Evolutionary conservation across 2,329 filamentous ascomycete genomes (phyloP).

Genomic region (Aspergillus fructus): DNA sequence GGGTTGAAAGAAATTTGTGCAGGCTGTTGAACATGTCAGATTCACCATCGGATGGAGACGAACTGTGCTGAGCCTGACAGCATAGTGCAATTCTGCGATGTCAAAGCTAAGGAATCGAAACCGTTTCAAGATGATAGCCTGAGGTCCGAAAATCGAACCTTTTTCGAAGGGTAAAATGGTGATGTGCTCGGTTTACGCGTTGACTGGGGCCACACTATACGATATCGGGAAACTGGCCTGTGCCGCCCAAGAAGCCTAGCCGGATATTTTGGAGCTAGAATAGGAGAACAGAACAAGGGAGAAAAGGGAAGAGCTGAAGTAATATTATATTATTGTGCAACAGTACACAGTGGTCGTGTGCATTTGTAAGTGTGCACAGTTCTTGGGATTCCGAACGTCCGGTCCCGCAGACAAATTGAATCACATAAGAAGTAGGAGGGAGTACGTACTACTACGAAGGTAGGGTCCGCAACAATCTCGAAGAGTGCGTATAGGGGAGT

Average conservation of each 20-base stretch:
- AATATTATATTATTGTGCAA: background rate
- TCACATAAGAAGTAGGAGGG: too few relatives aligned
- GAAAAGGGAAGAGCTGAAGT: constrained; percentile 1
- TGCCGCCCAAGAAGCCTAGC: constrained; percentile 3
- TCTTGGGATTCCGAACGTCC: background rate
- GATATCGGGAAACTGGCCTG: constrained; percentile 7
- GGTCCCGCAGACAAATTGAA: background rate
- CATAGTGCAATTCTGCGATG: background rate
- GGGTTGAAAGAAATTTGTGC: background rate
- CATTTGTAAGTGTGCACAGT: background rate
- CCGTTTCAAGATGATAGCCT: constrained; percentile 8
- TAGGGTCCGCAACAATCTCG: too few relatives aligned
- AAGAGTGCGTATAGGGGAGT: background rate
- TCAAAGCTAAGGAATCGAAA: background rate
- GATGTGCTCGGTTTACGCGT: constrained; percentile 14
- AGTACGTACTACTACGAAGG: too few relatives aligned
- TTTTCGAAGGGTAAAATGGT: constrained; percentile 1
- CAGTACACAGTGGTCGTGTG: background rate
- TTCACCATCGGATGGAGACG: background rate
- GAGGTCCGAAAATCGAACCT: constrained; percentile 1
- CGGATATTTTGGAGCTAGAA: constrained; percentile 1
- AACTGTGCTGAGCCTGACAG: background rate
- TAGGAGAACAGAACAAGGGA: constrained; percentile 13
- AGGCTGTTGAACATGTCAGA: background rate
- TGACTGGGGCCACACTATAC: constrained; percentile 18